phyloP scores from a whole-genome alignment of 164 flowering plant genomes.

The Buxus sempervirens region DNA sequence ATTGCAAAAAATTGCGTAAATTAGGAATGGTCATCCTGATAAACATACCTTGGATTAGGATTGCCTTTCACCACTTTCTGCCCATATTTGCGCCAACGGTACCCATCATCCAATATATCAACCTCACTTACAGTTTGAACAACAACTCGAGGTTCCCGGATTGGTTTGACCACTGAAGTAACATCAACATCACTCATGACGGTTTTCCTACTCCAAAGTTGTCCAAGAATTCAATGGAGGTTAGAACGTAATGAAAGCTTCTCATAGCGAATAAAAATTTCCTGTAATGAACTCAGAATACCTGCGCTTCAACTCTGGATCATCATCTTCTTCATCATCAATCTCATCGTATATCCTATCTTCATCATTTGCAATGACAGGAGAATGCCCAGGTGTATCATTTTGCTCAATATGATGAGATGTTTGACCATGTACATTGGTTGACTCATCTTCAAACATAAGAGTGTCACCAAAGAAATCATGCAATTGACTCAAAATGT shows the following conservation, averaged over 20 bases:
- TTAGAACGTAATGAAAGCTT: not conserved
- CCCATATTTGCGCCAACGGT: constrained; percentile 38
- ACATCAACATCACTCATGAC: constrained; percentile 16
- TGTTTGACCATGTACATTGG: constrained; percentile 20
- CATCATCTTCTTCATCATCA: constrained; percentile 26
- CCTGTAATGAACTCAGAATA: constrained; percentile 6
- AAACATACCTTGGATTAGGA: constrained; percentile 33
- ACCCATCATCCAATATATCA: constrained; percentile 41
- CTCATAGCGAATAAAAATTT: not conserved
- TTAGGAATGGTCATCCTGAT: not conserved
- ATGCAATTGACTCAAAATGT: not conserved
- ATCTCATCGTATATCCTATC: constrained; percentile 32
- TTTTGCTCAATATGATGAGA: constrained; percentile 24
- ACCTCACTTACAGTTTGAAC: constrained; percentile 41
- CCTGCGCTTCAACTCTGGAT: constrained; percentile 47
- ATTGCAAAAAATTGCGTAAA: too few relatives aligned
- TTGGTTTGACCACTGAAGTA: constrained; percentile 20
- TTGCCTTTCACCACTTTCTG: constrained; percentile 41
- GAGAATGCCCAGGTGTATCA: constrained; percentile 16
- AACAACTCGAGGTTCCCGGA: constrained; percentile 38
- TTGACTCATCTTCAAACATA: constrained; percentile 30
- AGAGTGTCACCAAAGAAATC: constrained; percentile 15
- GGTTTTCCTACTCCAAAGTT: constrained; percentile 19
- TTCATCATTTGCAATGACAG: constrained; percentile 27
- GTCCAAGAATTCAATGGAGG: not conserved